Conservation (phyloP, 768 basidiomycete species). For the Lentinus brumalis region DNA sequence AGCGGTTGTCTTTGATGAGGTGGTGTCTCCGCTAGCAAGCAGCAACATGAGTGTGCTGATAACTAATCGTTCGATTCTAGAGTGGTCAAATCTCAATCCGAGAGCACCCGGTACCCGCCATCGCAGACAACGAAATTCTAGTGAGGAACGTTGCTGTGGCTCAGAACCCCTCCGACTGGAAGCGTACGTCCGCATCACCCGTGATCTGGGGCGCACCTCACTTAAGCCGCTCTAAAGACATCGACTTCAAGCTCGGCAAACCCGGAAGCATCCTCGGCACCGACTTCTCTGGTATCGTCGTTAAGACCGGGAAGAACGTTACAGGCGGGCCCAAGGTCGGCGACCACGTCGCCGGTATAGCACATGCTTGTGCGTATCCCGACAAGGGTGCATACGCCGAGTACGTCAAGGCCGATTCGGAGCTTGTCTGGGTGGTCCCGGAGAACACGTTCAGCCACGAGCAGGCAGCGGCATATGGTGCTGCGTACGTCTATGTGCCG, state of each 20-base stretch:
- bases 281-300: conserved; percentile 11
- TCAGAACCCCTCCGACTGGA: conserved; percentile 31
- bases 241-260: neutral
- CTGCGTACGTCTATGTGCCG: conserved; percentile 2
- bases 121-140: conserved; percentile 29
- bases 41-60: too few species aligned
- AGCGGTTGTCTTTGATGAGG: too few species aligned
- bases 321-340: conserved; percentile 21
- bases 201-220: neutral
- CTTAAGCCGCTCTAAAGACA: neutral
- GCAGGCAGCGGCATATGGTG: conserved; percentile 21
- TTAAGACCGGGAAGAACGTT: conserved; percentile 17
- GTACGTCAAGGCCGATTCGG: conserved; percentile 26
- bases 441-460: conserved; percentile 20
- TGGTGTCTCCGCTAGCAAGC: too few species aligned
- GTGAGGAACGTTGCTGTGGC: conserved; percentile 29
- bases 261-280: conserved; percentile 7
- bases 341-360: conserved; percentile 30
- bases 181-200: conserved; percentile 15
- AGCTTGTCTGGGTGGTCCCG: conserved; percentile 28
- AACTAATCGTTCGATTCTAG: neutral
- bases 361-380: conserved; percentile 25
- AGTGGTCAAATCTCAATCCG: conserved; percentile 16
- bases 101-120: conserved; percentile 24
- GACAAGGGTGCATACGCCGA: conserved; percentile 32